phyloP scores from a whole-genome alignment of 495 filamentous ascomycete genomes.

The Penicillium herquei region DNA sequence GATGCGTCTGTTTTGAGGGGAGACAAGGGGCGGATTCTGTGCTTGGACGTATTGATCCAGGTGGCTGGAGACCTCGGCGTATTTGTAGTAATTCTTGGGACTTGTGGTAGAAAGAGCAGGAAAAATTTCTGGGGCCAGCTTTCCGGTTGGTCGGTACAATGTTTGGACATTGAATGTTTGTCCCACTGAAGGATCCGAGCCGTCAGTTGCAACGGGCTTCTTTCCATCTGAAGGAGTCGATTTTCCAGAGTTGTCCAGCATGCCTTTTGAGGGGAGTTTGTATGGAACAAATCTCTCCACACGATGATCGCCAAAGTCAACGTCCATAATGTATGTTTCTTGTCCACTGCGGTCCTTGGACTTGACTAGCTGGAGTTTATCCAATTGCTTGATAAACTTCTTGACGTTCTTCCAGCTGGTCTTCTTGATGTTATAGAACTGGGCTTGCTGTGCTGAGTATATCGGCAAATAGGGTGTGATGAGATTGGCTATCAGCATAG shows the following conservation, averaged over 20 bases:
- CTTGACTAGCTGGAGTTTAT: conserved; percentile 62
- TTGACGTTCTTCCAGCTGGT: conserved; percentile 73
- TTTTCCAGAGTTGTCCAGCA: conserved; percentile 34
- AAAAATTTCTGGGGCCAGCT: conserved; percentile 56
- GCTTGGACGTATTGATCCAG: conserved; percentile 46
- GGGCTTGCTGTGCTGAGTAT: conserved; percentile 51
- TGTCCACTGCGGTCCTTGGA: conserved; percentile 65
- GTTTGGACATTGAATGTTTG: conserved; percentile 55
- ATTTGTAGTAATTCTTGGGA: conserved; percentile 53
- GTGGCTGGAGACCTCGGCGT: conserved; percentile 39
- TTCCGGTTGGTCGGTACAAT: conserved; percentile 55
- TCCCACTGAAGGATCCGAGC: conserved; percentile 51
- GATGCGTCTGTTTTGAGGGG: conserved; percentile 60
- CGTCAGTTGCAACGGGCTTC: conserved; percentile 39
- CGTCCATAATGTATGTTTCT: conserved; percentile 64
- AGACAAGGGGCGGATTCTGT: conserved; percentile 56
- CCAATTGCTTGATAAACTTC: conserved; percentile 71
- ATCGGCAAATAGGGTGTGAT: conserved; percentile 68
- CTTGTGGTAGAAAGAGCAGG: conserved; percentile 40
- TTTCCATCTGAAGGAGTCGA: conserved; percentile 31
- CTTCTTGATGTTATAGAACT: conserved; percentile 69
- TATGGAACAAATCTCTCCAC: conserved; percentile 62
- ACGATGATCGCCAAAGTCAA: conserved; percentile 59
- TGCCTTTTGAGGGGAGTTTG: conserved; percentile 50
- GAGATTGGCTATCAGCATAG: conserved; percentile 62